Evolutionary conservation across 2,329 filamentous ascomycete species (phyloP).

Genomic region (Colletotrichum agaves): DNA sequence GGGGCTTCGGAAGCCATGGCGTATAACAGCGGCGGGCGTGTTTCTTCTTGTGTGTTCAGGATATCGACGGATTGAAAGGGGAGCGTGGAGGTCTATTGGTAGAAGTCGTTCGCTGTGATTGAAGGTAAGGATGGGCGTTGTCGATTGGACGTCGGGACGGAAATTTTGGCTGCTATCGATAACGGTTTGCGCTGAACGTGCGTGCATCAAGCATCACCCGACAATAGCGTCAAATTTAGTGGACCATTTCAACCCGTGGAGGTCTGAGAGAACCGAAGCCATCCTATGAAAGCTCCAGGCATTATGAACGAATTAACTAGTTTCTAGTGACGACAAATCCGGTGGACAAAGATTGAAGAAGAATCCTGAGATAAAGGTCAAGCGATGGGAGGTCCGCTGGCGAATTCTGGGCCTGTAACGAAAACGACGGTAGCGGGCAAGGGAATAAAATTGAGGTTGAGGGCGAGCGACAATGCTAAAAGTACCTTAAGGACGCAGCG

Average conservation of each 20-base stretch:
- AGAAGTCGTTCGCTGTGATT: constrained; percentile 7
- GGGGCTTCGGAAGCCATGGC: constrained; percentile 14
- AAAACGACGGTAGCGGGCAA: no score
- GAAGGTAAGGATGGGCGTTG: not conserved
- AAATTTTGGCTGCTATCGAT: constrained; percentile 37
- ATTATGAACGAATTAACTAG: no score
- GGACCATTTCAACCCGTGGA: not conserved
- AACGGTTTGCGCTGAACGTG: not conserved
- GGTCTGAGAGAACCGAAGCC: not conserved
- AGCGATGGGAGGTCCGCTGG: no score
- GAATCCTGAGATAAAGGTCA: no score
- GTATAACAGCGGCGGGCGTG: not conserved
- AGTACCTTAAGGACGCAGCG: no score
- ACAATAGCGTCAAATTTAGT: constrained; percentile 7
- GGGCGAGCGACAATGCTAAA: no score
- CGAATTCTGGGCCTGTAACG: no score
- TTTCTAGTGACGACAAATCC: no score
- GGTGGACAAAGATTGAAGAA: no score
- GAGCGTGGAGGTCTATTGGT: not conserved
- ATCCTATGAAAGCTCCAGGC: no score
- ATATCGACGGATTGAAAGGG: not conserved
- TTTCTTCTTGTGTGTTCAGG: not conserved
- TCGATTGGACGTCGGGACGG: constrained; percentile 18
- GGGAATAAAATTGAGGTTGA: no score
- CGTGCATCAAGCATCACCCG: not conserved